Evolutionary conservation across 139 green algal species (phyloP).

Genomic region (Coelastrella sp.): DNA sequence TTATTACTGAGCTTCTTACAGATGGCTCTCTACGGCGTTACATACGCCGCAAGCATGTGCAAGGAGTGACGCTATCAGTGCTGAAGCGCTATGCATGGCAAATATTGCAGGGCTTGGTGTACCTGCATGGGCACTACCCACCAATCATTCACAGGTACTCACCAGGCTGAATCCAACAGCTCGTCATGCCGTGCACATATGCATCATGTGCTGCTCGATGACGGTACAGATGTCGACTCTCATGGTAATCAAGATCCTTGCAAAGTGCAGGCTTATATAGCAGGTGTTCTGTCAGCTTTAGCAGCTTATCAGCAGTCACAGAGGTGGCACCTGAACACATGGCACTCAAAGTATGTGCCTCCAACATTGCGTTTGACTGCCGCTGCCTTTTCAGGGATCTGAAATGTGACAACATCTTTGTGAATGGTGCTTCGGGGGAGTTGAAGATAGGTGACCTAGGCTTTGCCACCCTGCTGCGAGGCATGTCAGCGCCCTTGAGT

Average conservation of each 20-base stretch:
- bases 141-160: constrained; percentile 70
- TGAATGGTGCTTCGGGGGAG: constrained; percentile 92
- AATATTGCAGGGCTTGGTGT: constrained; percentile 96
- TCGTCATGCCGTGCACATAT: no score
- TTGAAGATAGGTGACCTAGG: constrained; percentile 99
- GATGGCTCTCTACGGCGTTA: constrained; percentile 82
- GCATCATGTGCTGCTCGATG: no score
- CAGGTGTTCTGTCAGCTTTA: no score
- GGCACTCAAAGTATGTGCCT: no score
- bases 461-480: constrained; percentile 90
- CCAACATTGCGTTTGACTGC: no score
- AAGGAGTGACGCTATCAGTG: constrained; percentile 81
- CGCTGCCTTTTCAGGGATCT: constrained; percentile 67
- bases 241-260: no score
- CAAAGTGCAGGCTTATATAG: no score
- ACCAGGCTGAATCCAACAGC: no score
- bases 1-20: constrained; percentile 99
- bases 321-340: no score
- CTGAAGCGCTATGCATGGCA: constrained; percentile 95
- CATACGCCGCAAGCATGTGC: constrained; percentile 49
- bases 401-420: constrained; percentile 94
- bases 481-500: constrained; percentile 38
- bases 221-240: no score
- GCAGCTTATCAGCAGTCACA: no score
- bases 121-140: constrained; percentile 90